Base-by-base conservation (phyloP, 2,329 filamentous ascomycete genomes). In the Pseudogymnoascus sp. region DNA sequence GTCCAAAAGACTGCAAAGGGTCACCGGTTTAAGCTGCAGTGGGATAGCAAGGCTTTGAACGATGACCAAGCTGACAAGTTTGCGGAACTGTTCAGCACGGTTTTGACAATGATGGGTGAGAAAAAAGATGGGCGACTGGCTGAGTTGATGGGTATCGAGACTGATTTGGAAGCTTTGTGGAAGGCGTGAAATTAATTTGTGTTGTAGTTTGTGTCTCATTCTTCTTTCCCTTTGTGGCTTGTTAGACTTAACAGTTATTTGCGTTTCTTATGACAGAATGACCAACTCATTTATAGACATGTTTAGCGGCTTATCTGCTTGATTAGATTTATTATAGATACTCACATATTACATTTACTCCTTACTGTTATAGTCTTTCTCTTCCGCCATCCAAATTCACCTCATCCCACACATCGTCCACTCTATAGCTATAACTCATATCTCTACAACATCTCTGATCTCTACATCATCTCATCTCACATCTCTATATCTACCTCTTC, bases 1-100 rank as follows among this genome's bases (percentile, higher is more conserved):
- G 60, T 65, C 10, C 60, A 54, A 13, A 65, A 60, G 54, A 57
- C 63, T 21, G 41, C 31, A 31, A 36, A 62, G 36, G 61, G 58
- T 1, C 41, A 58, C 26, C 41, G 61, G 21, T 62, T 61, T 15
- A 62, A 62, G 36, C 58, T 59, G 5, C 35, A 59, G 17, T 59
- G 47, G 47, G 47, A 54, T 33, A 54, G 47, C 10, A 54, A 33
- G 26, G 47, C 29, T 11, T 54, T 54, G 29, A 54, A 33, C 15
- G 29, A 54, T 33, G 29, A 33, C 2, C 47, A 54, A 33, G 47
- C 47, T 21, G 47, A 54, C 47, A 54, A 54, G 8, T 54, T 54
- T 21, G 29, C n/a, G 7, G 26, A 33, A 5, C 10, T 54, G 29
- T 54, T 54, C 9, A 54, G 47, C 29, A n/a, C 26, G 10, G 29